A percentile compares a stretch with the other conserved stretches of the same genome.
phyloP scores from a whole-genome alignment of 2,329 filamentous ascomycete species.

The Orbilia blumenaviensis region DNA sequence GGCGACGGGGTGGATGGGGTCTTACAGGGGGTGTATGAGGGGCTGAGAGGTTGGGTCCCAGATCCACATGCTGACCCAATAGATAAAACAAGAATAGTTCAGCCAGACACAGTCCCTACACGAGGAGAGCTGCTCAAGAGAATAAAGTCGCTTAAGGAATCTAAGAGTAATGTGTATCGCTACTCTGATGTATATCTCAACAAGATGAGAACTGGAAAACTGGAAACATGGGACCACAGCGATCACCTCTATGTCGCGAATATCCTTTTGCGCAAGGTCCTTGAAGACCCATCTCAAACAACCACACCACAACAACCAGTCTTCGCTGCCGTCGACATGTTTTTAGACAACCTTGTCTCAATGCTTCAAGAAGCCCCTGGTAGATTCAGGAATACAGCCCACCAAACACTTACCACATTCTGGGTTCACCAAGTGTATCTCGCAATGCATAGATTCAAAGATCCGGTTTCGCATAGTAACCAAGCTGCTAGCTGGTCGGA shows the following conservation, averaged over 20 bases:
- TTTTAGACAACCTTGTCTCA: slow-evolving; percentile 58
- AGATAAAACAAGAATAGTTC: not conserved
- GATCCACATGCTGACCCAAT: not conserved
- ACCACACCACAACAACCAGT: slow-evolving; percentile 55
- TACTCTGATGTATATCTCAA: slow-evolving; percentile 57
- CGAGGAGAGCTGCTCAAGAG: slow-evolving; percentile 20
- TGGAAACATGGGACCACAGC: slow-evolving; percentile 60
- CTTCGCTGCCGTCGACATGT: slow-evolving; percentile 58
- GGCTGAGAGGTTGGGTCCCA: slow-evolving; percentile 55
- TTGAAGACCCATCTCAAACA: slow-evolving; percentile 45
- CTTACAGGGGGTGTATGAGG: slow-evolving; percentile 32
- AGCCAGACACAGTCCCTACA: slow-evolving; percentile 20
- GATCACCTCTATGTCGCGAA: slow-evolving; percentile 60
- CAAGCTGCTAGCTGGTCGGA: slow-evolving; percentile 10
- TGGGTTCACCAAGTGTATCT: slow-evolving; percentile 60
- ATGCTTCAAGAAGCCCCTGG: slow-evolving; percentile 57
- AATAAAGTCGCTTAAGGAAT: not conserved
- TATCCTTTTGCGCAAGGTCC: slow-evolving; percentile 58
- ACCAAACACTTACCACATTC: slow-evolving; percentile 60
- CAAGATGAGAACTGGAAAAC: slow-evolving; percentile 57
- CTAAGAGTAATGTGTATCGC: slow-evolving; percentile 10
- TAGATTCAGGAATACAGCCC: slow-evolving; percentile 60
- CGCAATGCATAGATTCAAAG: slow-evolving; percentile 58
- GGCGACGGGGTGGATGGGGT: slow-evolving; percentile 47
- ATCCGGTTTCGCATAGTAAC: slow-evolving; percentile 9